Evolutionary conservation across 2,329 filamentous ascomycete species (phyloP).

Genomic region (Ceratocystiopsis sp.): DNA sequence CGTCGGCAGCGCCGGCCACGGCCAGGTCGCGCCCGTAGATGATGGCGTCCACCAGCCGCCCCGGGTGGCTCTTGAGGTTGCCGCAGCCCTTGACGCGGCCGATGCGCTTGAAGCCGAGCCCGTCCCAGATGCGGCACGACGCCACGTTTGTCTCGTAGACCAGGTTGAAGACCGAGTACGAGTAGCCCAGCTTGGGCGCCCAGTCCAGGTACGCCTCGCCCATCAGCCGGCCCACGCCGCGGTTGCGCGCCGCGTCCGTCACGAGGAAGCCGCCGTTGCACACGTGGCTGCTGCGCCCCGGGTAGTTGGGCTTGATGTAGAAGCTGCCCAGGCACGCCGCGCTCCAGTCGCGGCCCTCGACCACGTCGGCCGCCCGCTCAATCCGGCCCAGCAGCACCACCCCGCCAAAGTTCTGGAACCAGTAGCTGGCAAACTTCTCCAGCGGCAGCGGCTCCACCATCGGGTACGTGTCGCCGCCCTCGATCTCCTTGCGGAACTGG

Average conservation of each 20-base stretch:
- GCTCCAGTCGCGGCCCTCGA: slow-evolving; percentile 54
- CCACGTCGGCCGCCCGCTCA: slow-evolving; percentile 37
- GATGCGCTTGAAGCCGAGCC: slow-evolving; percentile 80
- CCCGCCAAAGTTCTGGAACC: slow-evolving; percentile 81
- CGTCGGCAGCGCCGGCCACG: slow-evolving; percentile 47
- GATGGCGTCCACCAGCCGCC: slow-evolving; percentile 55
- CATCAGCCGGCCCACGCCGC: slow-evolving; percentile 59
- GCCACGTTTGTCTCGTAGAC: slow-evolving; percentile 90
- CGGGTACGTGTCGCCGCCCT: slow-evolving; percentile 81
- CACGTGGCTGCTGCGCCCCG: slow-evolving; percentile 75
- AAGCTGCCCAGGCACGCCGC: slow-evolving; percentile 75
- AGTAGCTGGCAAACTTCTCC: slow-evolving; percentile 65
- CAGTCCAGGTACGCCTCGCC: slow-evolving; percentile 62
- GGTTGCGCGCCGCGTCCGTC: slow-evolving; percentile 54
- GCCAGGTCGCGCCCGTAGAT: slow-evolving; percentile 55
- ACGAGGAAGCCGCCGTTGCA: slow-evolving; percentile 74
- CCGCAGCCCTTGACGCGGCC: slow-evolving; percentile 62
- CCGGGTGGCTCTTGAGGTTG: slow-evolving; percentile 50
- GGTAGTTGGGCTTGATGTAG: slow-evolving; percentile 90
- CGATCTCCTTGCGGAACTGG: slow-evolving; percentile 78
- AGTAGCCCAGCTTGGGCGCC: slow-evolving; percentile 69
- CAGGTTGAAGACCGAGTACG: slow-evolving; percentile 85
- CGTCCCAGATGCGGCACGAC: slow-evolving; percentile 82
- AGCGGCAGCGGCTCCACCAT: slow-evolving; percentile 62
- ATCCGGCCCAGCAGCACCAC: slow-evolving; percentile 75